Evolutionary conservation across 1,284 basidiomycete genomes (phyloP).

Genomic region (Puccinia polysora): DNA sequence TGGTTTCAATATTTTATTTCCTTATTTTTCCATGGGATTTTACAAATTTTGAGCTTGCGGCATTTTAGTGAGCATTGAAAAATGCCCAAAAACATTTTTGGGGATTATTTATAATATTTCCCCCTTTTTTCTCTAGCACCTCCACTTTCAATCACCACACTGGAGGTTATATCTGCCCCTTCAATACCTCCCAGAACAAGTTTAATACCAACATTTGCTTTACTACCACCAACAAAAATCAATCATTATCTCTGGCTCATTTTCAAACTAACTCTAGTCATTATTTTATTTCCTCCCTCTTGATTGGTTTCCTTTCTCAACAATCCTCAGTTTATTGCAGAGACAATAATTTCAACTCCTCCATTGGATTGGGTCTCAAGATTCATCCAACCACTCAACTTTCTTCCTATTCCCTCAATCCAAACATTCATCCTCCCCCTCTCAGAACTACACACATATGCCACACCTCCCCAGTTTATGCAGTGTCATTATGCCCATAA

Average conservation of each 20-base stretch:
- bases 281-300: slow-evolving; percentile 23
- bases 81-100: too few relatives aligned
- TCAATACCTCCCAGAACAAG: not conserved
- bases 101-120: too few relatives aligned
- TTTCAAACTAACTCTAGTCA: slow-evolving; percentile 29
- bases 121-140: not conserved
- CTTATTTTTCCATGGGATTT: too few relatives aligned
- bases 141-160: not conserved
- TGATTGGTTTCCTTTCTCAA: slow-evolving; percentile 23
- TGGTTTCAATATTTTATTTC: too few relatives aligned
- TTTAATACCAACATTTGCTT: too few relatives aligned
- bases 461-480: slow-evolving; percentile 22
- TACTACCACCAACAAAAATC: not conserved
- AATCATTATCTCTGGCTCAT: not conserved
- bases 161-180: not conserved
- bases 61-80: too few relatives aligned
- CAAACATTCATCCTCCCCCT: slow-evolving; percentile 21
- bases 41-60: too few relatives aligned
- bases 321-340: slow-evolving; percentile 32
- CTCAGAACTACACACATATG: slow-evolving; percentile 8
- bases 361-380: not conserved
- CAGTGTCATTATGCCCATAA: not conserved
- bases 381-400: not conserved
- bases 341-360: slow-evolving; percentile 7
- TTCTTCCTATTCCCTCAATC: slow-evolving; percentile 7